Evolutionary conservation across 116 monocot species (phyloP).

Genomic region (Papilionanthe hybrid): DNA sequence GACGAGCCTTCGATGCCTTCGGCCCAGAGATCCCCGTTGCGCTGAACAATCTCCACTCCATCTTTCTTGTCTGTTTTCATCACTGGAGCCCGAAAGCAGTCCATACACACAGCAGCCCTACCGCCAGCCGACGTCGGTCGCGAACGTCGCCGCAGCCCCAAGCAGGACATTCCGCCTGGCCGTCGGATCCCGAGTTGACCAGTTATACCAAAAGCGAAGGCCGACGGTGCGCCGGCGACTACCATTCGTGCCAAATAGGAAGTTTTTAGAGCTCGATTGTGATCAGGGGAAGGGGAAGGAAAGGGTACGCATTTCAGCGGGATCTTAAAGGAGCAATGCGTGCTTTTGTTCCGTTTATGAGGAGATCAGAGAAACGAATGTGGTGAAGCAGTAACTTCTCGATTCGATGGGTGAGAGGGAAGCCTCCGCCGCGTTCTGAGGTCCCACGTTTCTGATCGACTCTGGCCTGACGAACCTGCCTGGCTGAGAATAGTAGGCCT

Average conservation of each 20-base stretch:
- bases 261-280: neutral
- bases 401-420: too few relatives aligned
- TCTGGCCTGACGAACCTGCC: too few relatives aligned
- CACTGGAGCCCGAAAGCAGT: constrained; percentile 18
- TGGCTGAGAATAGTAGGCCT: too few relatives aligned
- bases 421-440: too few relatives aligned
- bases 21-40: constrained; percentile 49
- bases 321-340: too few relatives aligned
- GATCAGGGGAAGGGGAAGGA: too few relatives aligned
- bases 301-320: too few relatives aligned
- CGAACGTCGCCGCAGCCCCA: constrained; percentile 14
- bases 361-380: too few relatives aligned
- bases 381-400: too few relatives aligned
- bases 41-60: constrained; percentile 22
- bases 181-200: neutral
- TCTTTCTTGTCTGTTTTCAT: constrained; percentile 13
- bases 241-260: constrained; percentile 8
- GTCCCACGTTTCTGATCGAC: too few relatives aligned
- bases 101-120: constrained; percentile 12
- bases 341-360: too few relatives aligned
- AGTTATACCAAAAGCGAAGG: neutral
- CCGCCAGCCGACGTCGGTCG: constrained; percentile 6
- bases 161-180: constrained; percentile 7
- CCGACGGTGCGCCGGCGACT: constrained; percentile 11
- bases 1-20: constrained; percentile 18